A percentile compares a stretch with the other conserved stretches of the same genome.
These are phyloP conservation scores for Retiboletus flavoniger DNA, from an alignment of 1,284 basidiomycete genomes.

Conservation along the genomic window DNA sequence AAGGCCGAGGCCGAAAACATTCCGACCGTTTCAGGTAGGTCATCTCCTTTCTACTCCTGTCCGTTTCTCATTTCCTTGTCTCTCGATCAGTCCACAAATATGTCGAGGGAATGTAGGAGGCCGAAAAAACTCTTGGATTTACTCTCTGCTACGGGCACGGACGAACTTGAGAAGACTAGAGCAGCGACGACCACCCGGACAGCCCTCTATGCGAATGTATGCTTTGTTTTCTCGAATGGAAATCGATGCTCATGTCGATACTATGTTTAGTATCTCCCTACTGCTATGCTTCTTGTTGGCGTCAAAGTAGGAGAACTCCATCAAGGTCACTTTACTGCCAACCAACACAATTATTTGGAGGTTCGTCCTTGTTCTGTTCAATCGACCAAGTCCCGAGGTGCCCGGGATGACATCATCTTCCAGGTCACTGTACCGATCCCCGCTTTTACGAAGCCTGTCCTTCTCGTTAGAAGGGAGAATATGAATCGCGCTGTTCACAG, in stretches of 20 bases:
- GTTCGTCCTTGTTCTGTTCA: constrained; percentile 37
- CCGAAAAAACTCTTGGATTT: constrained; percentile 73
- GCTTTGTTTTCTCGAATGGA: constrained; percentile 12
- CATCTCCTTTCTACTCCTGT: constrained; percentile 1
- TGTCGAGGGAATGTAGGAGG: constrained; percentile 68
- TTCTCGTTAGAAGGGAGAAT: constrained; percentile 86
- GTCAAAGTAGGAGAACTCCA: constrained; percentile 83
- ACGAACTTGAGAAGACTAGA: constrained; percentile 60
- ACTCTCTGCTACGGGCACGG: constrained; percentile 64
- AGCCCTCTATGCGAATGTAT: constrained; percentile 76
- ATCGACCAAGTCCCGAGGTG: not conserved
- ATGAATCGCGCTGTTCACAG: constrained; percentile 97
- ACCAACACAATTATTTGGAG: constrained; percentile 95
- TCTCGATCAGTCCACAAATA: constrained; percentile 66
- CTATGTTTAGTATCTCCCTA: constrained; percentile 73
- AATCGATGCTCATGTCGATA: not conserved
- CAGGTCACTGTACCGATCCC: constrained; percentile 82
- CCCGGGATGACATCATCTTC: not conserved
- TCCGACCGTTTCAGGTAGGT: constrained; percentile 59
- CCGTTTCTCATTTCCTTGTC: not conserved
- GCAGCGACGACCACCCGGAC: constrained; percentile 53
- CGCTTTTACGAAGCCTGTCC: constrained; percentile 73
- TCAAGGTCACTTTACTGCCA: constrained; percentile 95
- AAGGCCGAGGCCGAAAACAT: constrained; percentile 74
- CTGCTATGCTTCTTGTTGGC: constrained; percentile 74